Conservation (phyloP, 805 yeast species). For the Candida andamanensis region DNA sequence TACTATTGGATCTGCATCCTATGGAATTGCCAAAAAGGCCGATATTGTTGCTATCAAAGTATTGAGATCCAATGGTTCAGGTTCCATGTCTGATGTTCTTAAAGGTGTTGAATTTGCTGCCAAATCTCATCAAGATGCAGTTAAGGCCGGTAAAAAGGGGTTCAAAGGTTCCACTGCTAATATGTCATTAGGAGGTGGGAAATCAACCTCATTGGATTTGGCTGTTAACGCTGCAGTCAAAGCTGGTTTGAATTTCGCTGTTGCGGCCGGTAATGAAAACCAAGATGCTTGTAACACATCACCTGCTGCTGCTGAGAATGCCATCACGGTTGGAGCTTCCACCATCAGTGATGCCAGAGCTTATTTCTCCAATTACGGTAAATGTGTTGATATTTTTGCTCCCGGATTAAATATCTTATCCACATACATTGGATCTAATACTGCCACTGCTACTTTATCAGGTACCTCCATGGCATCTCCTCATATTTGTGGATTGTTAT, state of each 20-base stretch:
- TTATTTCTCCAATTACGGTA: constrained; percentile 91
- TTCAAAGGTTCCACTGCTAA: constrained; percentile 85
- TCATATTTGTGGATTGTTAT: constrained; percentile 85
- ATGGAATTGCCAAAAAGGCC: constrained; percentile 83
- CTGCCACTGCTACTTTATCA: constrained; percentile 76
- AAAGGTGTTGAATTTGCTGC: constrained; percentile 86
- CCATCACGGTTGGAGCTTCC: constrained; percentile 94
- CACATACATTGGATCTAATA: constrained; percentile 71
- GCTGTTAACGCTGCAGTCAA: constrained; percentile 88
- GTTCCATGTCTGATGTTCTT: constrained; percentile 77
- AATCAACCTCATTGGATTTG: constrained; percentile 76
- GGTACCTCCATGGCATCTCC: constrained; percentile 99
- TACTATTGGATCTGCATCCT: constrained; percentile 73
- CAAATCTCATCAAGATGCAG: constrained; percentile 56
- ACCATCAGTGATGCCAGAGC: constrained; percentile 88
- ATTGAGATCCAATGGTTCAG: constrained; percentile 75
- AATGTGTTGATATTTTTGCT: constrained; percentile 93
- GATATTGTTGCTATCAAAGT: constrained; percentile 80
- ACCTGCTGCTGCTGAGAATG: constrained; percentile 81
- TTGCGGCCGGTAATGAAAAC: constrained; percentile 94
- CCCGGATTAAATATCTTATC: constrained; percentile 91
- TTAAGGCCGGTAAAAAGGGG: constrained; percentile 50
- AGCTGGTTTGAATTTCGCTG: constrained; percentile 88
- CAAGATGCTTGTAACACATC: constrained; percentile 90
- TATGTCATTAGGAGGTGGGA: constrained; percentile 94